Base-by-base conservation (phyloP, 75 land plant genomes). In the Azolla pinnata region DNA sequence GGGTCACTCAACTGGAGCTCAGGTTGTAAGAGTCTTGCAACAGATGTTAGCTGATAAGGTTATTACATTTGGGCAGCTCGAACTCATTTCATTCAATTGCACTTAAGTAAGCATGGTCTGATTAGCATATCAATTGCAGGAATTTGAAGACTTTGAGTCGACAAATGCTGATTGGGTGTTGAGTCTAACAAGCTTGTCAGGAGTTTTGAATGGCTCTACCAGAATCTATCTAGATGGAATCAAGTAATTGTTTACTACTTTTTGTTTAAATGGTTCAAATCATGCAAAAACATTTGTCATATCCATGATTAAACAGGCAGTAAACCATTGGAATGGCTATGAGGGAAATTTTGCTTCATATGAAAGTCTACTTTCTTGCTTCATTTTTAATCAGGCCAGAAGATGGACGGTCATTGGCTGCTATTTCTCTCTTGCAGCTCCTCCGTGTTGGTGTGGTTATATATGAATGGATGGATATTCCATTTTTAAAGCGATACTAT, bases 11-110 rank as follows among this genome's bases (percentile, higher is more conserved):
- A 76, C 98, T 5, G 98, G 98, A 40, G 98, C 77, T 4, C 98
- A 92, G 63, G 98, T 92, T 52, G 82, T 78, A 32, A 70, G 98
- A 10, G 60, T 88, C 4, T 55, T 92, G 71, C 98, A 92, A 57
- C 90, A 92, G 63, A 85, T 92, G 96, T 83, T 92, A 23, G 81
- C 86, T 23, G 87, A 92, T 49, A 87, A 90, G 83, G 97, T 87
- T 44, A 19, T 35, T 31, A 25, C 2, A 26, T 29, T 23, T 3
- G 26, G 26, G 24, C n/a, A 28, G 32, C 44, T 52, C 29, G 3
- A 3, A 20, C 50, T 18, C 17, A 31, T 63, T 24, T 17, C 7
- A 21, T 49, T 18, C 26, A 29, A 21, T 62, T 62, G 64, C 56
- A 29, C 5, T 27, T 23, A 16, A 20, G 23, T 25, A 51, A n/a